Conservation (phyloP, 2,329 filamentous ascomycete species). For the Berkeleyomyces rouxiae region DNA sequence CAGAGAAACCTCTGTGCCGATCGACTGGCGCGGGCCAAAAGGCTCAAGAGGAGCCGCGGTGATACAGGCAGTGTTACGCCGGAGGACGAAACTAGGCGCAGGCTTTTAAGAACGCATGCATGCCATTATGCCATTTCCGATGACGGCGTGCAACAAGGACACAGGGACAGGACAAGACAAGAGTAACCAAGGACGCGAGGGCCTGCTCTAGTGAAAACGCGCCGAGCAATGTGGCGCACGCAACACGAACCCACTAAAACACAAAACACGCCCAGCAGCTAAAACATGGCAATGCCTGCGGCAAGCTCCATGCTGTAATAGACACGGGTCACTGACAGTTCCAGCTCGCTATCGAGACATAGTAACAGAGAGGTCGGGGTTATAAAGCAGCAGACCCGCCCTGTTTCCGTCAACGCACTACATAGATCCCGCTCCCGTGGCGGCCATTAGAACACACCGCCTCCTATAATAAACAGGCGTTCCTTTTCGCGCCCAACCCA, state of each 20-base stretch:
- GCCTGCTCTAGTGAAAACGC: constrained; percentile 4
- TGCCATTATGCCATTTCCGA: neutral
- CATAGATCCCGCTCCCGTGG: neutral
- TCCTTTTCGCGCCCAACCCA: constrained; percentile 91
- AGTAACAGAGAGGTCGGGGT: neutral
- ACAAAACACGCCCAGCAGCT: neutral
- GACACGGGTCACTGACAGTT: neutral
- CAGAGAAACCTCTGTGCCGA: neutral
- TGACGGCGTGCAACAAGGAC: neutral
- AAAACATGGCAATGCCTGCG: neutral
- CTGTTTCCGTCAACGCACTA: neutral
- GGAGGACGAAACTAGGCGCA: neutral
- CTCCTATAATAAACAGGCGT: constrained; percentile 87
- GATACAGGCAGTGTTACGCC: constrained; percentile 1
- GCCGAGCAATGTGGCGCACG: neutral
- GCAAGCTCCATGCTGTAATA: neutral
- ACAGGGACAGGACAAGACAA: neutral
- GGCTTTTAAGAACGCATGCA: neutral
- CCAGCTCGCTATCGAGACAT: neutral
- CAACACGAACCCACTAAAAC: neutral
- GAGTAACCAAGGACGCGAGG: neutral
- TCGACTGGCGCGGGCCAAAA: neutral
- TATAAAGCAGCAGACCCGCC: neutral
- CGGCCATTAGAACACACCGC: constrained; percentile 53
- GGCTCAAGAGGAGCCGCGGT: neutral